Evolutionary conservation across 768 basidiomycete genomes (phyloP).

Genomic region (Boletus huronensis): DNA sequence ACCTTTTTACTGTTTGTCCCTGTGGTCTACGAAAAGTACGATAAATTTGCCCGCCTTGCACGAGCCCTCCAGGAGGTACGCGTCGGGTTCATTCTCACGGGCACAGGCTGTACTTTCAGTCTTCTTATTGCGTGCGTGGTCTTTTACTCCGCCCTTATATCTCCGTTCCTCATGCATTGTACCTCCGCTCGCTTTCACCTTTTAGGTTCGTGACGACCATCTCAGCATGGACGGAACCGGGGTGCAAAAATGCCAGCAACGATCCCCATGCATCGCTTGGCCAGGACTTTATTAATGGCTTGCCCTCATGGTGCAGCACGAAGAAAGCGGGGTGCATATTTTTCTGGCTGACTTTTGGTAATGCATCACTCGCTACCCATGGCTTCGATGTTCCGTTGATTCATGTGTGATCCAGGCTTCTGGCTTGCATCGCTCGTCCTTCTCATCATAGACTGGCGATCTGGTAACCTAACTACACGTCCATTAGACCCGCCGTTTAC

Average conservation of each 20-base stretch:
- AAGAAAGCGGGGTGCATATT: constrained; percentile 91
- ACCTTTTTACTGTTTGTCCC: constrained; percentile 74
- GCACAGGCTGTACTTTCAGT: constrained; percentile 59
- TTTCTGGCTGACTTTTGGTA: constrained; percentile 83
- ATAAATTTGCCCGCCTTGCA: constrained; percentile 73
- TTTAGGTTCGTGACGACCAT: constrained; percentile 72
- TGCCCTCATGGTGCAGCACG: constrained; percentile 84
- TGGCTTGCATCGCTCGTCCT: constrained; percentile 71
- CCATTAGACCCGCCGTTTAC: constrained; percentile 77
- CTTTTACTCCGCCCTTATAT: neutral
- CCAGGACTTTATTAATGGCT: constrained; percentile 59
- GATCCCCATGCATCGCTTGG: constrained; percentile 78
- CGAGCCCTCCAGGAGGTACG: constrained; percentile 80
- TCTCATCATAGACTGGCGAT: constrained; percentile 73
- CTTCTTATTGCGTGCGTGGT: constrained; percentile 73
- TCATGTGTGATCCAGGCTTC: constrained; percentile 45
- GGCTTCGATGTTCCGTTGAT: constrained; percentile 1
- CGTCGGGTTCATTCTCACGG: constrained; percentile 79
- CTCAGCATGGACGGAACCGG: constrained; percentile 83
- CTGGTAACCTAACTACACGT: constrained; percentile 46
- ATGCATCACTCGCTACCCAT: neutral
- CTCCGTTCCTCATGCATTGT: constrained; percentile 15
- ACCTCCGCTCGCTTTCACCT: neutral
- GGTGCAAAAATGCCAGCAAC: constrained; percentile 80
- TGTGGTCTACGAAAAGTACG: constrained; percentile 81